Conservation (phyloP, 1,139 yeast species). For the Meyerozyma guilliermondii region DNA sequence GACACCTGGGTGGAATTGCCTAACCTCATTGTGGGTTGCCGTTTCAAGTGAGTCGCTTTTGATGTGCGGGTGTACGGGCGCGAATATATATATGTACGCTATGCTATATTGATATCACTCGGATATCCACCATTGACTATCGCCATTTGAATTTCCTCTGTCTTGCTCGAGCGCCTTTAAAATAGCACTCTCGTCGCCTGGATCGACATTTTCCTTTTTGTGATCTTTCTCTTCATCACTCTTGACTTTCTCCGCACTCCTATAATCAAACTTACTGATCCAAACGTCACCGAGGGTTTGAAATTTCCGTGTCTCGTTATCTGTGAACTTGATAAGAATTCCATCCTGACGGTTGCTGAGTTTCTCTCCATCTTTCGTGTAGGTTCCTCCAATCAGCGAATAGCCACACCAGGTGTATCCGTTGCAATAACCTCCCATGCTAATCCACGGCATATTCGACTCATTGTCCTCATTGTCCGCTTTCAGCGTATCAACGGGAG, state of each 20-base stretch:
- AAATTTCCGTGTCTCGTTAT: conserved; percentile 17
- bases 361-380: conserved; percentile 2
- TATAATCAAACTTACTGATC: conserved; percentile 15
- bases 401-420: conserved; percentile 39
- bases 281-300: conserved; percentile 24
- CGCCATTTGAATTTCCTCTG: neutral
- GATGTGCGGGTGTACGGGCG: neutral
- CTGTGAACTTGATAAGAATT: conserved; percentile 16
- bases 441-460: conserved; percentile 26
- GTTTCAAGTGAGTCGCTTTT: neutral
- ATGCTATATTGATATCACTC: neutral
- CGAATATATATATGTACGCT: neutral
- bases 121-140: neutral
- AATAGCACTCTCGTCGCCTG: neutral
- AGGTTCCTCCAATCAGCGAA: conserved; percentile 26
- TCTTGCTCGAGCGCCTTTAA: neutral
- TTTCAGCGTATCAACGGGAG: conserved; percentile 18
- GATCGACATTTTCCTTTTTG: neutral
- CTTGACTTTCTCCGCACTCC: conserved; percentile 5
- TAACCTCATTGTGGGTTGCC: conserved; percentile 7
- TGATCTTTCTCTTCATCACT: neutral
- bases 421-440: conserved; percentile 24
- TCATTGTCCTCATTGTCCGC: conserved; percentile 22
- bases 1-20: conserved; percentile 28
- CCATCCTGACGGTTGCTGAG: conserved; percentile 14